A percentile compares a stretch with the other conserved stretches of the same genome.
Evolutionary conservation across 768 basidiomycete genomes (phyloP).

Genomic region (Hericium rajendrae): DNA sequence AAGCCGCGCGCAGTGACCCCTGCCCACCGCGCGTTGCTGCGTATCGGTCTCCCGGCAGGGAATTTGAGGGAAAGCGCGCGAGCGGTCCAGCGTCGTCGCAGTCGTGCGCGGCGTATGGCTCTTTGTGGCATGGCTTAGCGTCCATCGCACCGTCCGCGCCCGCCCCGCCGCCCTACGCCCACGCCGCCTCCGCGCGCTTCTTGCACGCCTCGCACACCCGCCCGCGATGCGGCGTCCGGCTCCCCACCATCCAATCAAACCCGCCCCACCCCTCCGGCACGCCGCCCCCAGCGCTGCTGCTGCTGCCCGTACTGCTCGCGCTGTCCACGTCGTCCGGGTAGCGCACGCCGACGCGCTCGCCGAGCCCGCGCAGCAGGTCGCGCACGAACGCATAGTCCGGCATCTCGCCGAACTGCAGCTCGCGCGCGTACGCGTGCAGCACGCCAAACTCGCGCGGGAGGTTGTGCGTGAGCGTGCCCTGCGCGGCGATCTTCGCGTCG

Average conservation of each 20-base stretch:
- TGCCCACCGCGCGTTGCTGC: no score
- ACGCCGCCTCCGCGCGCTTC: slow-evolving; percentile 11
- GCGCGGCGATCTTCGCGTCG: slow-evolving; percentile 58
- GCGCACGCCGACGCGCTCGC: slow-evolving; percentile 15
- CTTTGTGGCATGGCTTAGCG: background rate
- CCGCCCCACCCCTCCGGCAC: slow-evolving; percentile 8
- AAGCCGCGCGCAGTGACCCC: no score
- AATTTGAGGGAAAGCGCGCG: no score
- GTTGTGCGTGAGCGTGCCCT: slow-evolving; percentile 54
- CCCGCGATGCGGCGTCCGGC: slow-evolving; percentile 4
- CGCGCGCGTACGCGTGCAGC: slow-evolving; percentile 68
- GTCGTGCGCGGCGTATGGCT: no score
- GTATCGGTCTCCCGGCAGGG: no score
- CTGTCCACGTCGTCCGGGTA: slow-evolving; percentile 8
- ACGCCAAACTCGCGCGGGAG: slow-evolving; percentile 78
- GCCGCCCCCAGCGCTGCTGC: background rate
- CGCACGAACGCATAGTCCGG: slow-evolving; percentile 84
- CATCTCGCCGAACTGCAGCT: slow-evolving; percentile 78
- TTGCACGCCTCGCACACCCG: slow-evolving; percentile 14
- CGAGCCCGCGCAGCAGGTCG: slow-evolving; percentile 50
- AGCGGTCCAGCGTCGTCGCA: no score
- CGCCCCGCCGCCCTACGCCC: slow-evolving; percentile 1
- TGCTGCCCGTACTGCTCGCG: background rate
- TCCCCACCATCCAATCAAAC: slow-evolving; percentile 15
- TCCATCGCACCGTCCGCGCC: background rate